These are phyloP conservation scores for Lentinula sp. DNA, from an alignment of 768 basidiomycete genomes.

Conservation along the genomic window DNA sequence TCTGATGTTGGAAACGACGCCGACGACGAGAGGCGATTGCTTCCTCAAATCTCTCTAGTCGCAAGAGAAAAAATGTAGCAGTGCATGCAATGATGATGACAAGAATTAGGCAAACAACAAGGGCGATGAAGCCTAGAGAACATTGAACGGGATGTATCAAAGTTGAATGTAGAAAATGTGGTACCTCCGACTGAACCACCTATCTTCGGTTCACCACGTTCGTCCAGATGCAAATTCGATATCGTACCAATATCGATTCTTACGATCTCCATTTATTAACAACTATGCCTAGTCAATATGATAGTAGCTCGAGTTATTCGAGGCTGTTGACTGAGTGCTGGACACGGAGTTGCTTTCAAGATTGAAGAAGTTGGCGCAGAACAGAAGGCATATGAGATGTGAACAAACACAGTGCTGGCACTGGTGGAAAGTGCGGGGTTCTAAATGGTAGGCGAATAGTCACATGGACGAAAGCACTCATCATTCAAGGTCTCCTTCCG, in stretches of 20 bases:
- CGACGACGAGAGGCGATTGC: slow-evolving; percentile 7
- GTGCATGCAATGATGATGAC: slow-evolving; percentile 48
- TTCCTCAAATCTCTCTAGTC: slow-evolving; percentile 27
- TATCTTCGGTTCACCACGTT: slow-evolving; percentile 31
- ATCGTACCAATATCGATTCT: neutral
- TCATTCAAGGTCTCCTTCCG: too few species aligned
- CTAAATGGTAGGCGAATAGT: neutral
- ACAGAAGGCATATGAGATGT: neutral
- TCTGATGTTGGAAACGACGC: slow-evolving; percentile 18
- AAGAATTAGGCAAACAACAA: slow-evolving; percentile 49
- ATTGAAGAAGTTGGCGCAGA: neutral
- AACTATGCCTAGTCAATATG: neutral
- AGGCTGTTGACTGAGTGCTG: neutral
- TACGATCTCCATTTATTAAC: neutral
- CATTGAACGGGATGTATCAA: neutral
- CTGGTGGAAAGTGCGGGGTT: neutral
- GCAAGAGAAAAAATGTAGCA: slow-evolving; percentile 52
- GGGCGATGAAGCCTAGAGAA: slow-evolving; percentile 49
- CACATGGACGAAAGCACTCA: too few species aligned
- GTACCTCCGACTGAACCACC: slow-evolving; percentile 46
- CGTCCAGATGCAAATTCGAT: neutral
- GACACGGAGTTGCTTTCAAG: neutral
- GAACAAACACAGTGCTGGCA: neutral
- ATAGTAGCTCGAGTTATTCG: neutral
- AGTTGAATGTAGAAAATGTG: slow-evolving; percentile 9